Conservation (phyloP, 1,284 basidiomycete species). For the Abortiporus biennis region DNA sequence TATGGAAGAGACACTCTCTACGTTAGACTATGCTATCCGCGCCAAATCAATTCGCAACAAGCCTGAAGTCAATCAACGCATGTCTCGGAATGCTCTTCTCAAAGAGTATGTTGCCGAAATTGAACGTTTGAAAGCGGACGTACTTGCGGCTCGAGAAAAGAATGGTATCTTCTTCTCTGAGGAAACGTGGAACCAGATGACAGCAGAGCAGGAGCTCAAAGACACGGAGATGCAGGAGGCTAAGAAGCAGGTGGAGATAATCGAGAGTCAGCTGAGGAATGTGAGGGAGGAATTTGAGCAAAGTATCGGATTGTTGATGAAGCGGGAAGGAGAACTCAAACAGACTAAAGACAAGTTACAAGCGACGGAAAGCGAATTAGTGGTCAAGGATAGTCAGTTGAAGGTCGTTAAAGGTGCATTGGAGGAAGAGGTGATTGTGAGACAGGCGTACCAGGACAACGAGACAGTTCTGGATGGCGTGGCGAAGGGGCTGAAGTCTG, state of each 20-base stretch:
- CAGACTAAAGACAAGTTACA: conserved; percentile 55
- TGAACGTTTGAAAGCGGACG: conserved; percentile 87
- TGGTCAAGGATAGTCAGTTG: conserved; percentile 35
- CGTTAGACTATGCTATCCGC: conserved; percentile 94
- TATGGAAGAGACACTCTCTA: conserved; percentile 96
- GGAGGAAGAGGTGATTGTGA: conserved; percentile 74
- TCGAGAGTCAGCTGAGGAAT: conserved; percentile 75
- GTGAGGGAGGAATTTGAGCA: conserved; percentile 91
- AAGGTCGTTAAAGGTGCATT: conserved; percentile 48
- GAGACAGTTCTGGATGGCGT: conserved; percentile 70
- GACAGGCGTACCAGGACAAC: conserved; percentile 71
- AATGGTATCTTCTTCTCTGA: conserved; percentile 91
- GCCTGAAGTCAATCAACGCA: conserved; percentile 92
- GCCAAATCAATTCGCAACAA: conserved; percentile 96
- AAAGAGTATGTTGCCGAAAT: conserved; percentile 97
- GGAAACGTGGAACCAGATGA: conserved; percentile 84
- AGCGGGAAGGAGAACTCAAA: conserved; percentile 70
- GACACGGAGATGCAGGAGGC: conserved; percentile 78
- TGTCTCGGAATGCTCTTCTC: conserved; percentile 88
- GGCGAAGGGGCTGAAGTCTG: conserved; percentile 62
- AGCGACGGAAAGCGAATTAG: conserved; percentile 53
- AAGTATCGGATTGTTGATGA: conserved; percentile 71
- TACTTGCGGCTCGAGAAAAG: conserved; percentile 88
- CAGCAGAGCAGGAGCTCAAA: conserved; percentile 67
- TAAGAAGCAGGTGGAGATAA: conserved; percentile 73